These are phyloP conservation scores for Lactarius indigo DNA, from an alignment of 768 basidiomycete genomes.

Conservation along the genomic window DNA sequence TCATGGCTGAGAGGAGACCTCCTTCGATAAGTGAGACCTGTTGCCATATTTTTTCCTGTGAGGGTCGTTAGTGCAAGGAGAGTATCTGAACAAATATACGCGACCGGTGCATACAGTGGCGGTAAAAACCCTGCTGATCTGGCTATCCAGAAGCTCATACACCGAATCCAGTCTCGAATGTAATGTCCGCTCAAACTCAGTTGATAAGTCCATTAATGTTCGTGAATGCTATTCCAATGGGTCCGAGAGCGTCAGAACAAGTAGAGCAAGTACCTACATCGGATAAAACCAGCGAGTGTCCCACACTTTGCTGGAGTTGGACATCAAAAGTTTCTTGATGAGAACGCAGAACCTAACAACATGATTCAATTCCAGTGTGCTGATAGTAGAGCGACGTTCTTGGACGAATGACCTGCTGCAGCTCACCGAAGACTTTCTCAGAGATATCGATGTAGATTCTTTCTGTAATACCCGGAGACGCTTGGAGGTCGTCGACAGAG, in stretches of 20 bases:
- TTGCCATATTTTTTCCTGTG: slow-evolving; percentile 14
- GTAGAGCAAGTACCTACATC: background rate
- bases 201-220: slow-evolving; percentile 6
- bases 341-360: slow-evolving; percentile 8
- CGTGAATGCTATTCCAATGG: slow-evolving; percentile 6
- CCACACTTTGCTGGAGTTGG: slow-evolving; percentile 14
- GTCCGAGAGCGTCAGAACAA: background rate
- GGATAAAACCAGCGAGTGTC: slow-evolving; percentile 13
- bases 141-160: slow-evolving; percentile 5
- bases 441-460: slow-evolving; percentile 13
- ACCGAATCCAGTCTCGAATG: slow-evolving; percentile 9
- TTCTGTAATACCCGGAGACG: slow-evolving; percentile 5
- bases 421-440: slow-evolving; percentile 8
- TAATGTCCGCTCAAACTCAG: slow-evolving; percentile 18
- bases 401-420: slow-evolving; percentile 11
- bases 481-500: slow-evolving; percentile 10
- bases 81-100: background rate
- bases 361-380: background rate
- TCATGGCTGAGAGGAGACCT: slow-evolving; percentile 10
- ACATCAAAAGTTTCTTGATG: slow-evolving; percentile 12
- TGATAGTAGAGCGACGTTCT: background rate
- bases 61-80: background rate
- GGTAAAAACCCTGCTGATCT: background rate
- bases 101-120: slow-evolving; percentile 5
- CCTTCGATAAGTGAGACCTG: slow-evolving; percentile 11